Evolutionary conservation across 495 filamentous ascomycete species (phyloP).

Genomic region (Talaromyces ruber): DNA sequence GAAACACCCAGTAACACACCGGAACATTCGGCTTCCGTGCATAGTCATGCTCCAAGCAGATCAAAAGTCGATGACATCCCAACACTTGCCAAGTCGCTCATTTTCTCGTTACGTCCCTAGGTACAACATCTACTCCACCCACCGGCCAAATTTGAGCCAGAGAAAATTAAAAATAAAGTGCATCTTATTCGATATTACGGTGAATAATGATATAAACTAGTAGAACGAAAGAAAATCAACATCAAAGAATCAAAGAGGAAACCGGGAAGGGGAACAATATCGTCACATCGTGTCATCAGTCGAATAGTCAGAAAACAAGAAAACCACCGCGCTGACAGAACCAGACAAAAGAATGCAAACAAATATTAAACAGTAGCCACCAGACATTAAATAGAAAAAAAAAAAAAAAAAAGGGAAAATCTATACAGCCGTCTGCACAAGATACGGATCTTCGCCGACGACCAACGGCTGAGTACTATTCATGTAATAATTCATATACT

Average conservation of each 20-base stretch:
- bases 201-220: neutral
- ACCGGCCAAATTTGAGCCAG: neutral
- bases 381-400: neutral
- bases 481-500: conserved; percentile 29
- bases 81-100: neutral
- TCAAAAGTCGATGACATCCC: neutral
- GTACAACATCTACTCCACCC: neutral
- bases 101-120: neutral
- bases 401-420: conserved; percentile 11
- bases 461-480: conserved; percentile 17
- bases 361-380: conserved; percentile 3
- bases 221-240: neutral
- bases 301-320: neutral
- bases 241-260: conserved; percentile 3
- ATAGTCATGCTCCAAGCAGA: neutral
- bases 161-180: neutral
- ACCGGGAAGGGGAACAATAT: conserved; percentile 13
- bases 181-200: neutral
- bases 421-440: conserved; percentile 13
- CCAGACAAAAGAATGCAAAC: conserved; percentile 3
- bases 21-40: neutral
- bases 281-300: conserved; percentile 5
- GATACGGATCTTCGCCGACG: conserved; percentile 26
- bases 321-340: conserved; percentile 2
- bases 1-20: neutral